Percentiles rank a stretch among this genome's conserved stretches.
Evolutionary conservation across 1,139 yeast genomes (phyloP).

Genomic region (Geotrichum australiense): DNA sequence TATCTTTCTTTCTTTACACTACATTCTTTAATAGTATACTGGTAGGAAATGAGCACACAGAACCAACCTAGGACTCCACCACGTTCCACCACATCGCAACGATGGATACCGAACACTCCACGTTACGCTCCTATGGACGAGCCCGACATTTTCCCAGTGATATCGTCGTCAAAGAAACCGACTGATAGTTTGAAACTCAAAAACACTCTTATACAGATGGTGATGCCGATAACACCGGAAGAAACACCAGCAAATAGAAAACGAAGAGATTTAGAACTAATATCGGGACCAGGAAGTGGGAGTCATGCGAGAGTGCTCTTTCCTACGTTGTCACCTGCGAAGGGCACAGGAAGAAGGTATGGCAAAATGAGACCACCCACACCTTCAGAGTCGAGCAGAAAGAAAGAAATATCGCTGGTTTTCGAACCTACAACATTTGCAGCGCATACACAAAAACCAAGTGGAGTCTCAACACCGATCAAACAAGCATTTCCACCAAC

Average conservation of each 20-base stretch:
- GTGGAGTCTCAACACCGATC: too few relatives aligned
- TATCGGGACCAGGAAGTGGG: slow-evolving; percentile 4
- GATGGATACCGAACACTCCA: slow-evolving; percentile 34
- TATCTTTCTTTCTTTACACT: too few relatives aligned
- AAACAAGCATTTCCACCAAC: too few relatives aligned
- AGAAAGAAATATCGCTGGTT: background rate
- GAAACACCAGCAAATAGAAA: slow-evolving; percentile 18
- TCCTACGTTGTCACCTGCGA: slow-evolving; percentile 15
- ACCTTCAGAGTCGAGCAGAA: background rate
- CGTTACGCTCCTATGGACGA: slow-evolving; percentile 34
- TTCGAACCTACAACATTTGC: background rate
- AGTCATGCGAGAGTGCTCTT: slow-evolving; percentile 15
- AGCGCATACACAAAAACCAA: too few relatives aligned
- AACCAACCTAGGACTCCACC: slow-evolving; percentile 31
- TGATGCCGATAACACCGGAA: slow-evolving; percentile 19
- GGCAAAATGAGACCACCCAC: too few relatives aligned
- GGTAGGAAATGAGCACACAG: background rate
- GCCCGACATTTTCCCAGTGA: slow-evolving; percentile 23
- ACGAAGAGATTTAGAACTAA: slow-evolving; percentile 14
- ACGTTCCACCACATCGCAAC: slow-evolving; percentile 20
- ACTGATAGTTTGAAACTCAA: background rate
- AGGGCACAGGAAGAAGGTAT: slow-evolving; percentile 18
- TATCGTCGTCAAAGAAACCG: background rate
- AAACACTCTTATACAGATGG: slow-evolving; percentile 3
- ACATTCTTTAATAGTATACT: too few relatives aligned